Percentiles rank a stretch among this genome's conserved stretches.
Evolutionary conservation across 345 rosid genomes (phyloP).

Genomic region (Euphorbia pulcherrima): DNA sequence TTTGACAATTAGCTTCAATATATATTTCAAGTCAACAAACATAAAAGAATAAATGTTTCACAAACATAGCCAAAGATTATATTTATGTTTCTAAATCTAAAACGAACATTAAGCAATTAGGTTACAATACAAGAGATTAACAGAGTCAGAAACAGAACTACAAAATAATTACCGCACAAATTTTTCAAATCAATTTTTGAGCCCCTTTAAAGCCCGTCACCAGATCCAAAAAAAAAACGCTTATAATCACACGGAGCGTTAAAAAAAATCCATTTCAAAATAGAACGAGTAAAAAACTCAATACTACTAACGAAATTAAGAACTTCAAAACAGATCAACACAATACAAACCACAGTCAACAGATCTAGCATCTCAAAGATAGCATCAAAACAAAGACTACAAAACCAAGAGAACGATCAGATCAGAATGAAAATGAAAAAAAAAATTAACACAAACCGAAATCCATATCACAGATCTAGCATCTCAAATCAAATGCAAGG

Average conservation of each 20-base stretch:
- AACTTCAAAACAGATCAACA: not conserved
- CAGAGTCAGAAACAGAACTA: not conserved
- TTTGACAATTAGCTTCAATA: not conserved
- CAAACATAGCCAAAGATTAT: not conserved
- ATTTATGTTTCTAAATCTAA: not conserved
- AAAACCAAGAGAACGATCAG: not conserved
- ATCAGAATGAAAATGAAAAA: not conserved
- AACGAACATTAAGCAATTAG: not conserved
- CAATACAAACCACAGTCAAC: not conserved
- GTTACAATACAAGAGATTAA: not conserved
- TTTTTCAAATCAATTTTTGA: not conserved
- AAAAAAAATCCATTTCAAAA: not conserved
- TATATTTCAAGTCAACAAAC: not conserved
- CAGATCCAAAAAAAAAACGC: conserved; percentile 1
- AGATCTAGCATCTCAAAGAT: not conserved
- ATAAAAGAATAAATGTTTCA: not conserved
- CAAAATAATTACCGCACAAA: not conserved
- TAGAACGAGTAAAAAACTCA: not conserved
- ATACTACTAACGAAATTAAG: not conserved
- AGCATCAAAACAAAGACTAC: not conserved
- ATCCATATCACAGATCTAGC: not conserved
- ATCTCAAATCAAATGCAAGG: not conserved
- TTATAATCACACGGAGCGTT: not conserved
- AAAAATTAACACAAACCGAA: not conserved
- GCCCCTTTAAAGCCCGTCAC: not conserved